phyloP scores from a whole-genome alignment of 352 stramenopile genomes.

The Globisporangium sylvaticum region DNA sequence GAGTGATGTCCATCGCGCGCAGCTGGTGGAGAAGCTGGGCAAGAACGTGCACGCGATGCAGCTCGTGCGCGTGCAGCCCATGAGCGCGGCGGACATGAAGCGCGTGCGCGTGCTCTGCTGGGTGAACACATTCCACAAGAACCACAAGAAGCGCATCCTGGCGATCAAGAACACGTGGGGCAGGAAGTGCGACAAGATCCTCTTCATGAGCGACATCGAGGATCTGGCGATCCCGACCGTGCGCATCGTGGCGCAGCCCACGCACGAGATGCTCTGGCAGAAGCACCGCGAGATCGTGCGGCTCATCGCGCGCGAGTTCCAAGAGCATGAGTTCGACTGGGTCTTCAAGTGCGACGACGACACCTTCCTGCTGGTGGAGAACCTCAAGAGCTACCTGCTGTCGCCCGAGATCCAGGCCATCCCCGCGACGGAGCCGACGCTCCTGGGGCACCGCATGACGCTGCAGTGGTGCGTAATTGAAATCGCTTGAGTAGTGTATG shows the following conservation, averaged over 20 bases:
- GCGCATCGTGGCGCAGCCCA: slow-evolving; percentile 51
- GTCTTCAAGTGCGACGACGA: slow-evolving; percentile 89
- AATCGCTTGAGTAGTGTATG: background rate
- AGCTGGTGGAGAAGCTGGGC: slow-evolving; percentile 41
- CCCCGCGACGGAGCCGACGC: slow-evolving; percentile 29
- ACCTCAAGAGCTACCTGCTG: slow-evolving; percentile 70
- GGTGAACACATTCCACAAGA: slow-evolving; percentile 83
- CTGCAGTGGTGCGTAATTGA: slow-evolving; percentile 54
- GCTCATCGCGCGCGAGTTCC: slow-evolving; percentile 60
- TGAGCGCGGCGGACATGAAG: slow-evolving; percentile 30
- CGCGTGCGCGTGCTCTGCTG: slow-evolving; percentile 73
- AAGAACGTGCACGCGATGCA: slow-evolving; percentile 66
- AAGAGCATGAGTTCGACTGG: slow-evolving; percentile 71
- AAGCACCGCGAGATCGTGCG: slow-evolving; percentile 82
- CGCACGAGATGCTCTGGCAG: slow-evolving; percentile 80
- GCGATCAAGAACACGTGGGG: slow-evolving; percentile 81
- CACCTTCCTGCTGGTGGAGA: slow-evolving; percentile 84
- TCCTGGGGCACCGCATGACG: slow-evolving; percentile 85
- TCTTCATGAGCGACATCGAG: slow-evolving; percentile 85
- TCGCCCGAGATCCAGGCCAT: slow-evolving; percentile 41
- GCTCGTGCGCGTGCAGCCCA: slow-evolving; percentile 57
- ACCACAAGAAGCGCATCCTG: slow-evolving; percentile 54
- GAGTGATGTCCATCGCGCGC: slow-evolving; percentile 11
- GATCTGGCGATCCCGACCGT: slow-evolving; percentile 61
- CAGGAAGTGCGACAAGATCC: slow-evolving; percentile 77